Percentiles rank a stretch among this genome's conserved stretches.
phyloP scores from a whole-genome alignment of 169 alveolate genomes.

The Cyclospora cayetanensis region DNA sequence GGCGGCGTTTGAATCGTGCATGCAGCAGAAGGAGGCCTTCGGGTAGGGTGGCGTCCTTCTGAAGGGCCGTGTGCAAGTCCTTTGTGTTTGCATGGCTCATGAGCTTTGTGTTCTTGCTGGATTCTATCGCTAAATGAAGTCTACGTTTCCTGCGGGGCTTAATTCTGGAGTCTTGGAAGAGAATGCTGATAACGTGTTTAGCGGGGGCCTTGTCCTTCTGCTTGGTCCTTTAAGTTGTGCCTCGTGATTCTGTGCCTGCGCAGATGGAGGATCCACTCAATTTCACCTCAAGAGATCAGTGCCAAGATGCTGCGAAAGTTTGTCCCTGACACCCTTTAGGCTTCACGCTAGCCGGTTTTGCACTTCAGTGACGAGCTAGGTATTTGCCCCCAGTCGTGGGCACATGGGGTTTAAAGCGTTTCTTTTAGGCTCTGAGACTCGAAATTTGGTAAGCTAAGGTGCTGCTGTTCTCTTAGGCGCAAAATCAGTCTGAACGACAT shows the following conservation, averaged over 20 bases:
- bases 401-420: neutral
- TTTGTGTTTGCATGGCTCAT: too few relatives aligned
- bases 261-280: slow-evolving; percentile 74
- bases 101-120: too few relatives aligned
- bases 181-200: too few relatives aligned
- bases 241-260: too few relatives aligned
- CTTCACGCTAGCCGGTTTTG: neutral
- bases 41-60: slow-evolving; percentile 83
- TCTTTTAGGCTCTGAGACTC: neutral
- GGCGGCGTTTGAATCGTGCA: slow-evolving; percentile 81
- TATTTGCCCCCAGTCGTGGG: too few relatives aligned
- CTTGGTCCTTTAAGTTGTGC: too few relatives aligned
- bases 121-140: too few relatives aligned
- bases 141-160: too few relatives aligned
- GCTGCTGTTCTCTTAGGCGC: slow-evolving; percentile 75
- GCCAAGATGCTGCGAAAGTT: slow-evolving; percentile 88
- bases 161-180: too few relatives aligned
- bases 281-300: slow-evolving; percentile 88
- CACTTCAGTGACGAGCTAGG: too few relatives aligned
- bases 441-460: neutral
- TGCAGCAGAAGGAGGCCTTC: slow-evolving; percentile 77
- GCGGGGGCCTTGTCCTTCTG: too few relatives aligned
- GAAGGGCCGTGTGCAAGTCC: too few relatives aligned
- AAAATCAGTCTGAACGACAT: slow-evolving; percentile 90
- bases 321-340: neutral